A percentile compares a stretch with the other conserved stretches of the same genome.
These are phyloP conservation scores for Ustilago sp. DNA, from an alignment of 1,284 basidiomycete genomes.

Conservation along the genomic window DNA sequence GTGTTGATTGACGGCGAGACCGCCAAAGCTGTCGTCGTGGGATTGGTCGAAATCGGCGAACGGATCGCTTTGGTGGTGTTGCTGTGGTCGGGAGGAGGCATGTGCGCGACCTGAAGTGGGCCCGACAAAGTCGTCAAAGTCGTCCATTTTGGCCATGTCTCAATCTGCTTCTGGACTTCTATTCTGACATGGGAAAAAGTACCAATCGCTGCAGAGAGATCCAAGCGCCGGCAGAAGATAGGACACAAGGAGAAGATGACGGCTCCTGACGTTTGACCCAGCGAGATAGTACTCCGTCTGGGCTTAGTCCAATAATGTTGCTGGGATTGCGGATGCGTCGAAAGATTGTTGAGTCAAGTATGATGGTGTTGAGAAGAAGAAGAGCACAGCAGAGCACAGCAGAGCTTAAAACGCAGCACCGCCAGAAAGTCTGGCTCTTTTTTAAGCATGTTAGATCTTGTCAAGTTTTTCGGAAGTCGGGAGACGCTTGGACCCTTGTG, in stretches of 20 bases:
- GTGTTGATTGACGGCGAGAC: slow-evolving; percentile 22
- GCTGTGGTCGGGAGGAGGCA: slow-evolving; percentile 1
- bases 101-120: slow-evolving; percentile 7
- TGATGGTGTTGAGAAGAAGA: slow-evolving; percentile 14
- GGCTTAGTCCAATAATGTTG: not conserved
- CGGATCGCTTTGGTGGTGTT: slow-evolving; percentile 23
- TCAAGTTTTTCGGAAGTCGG: slow-evolving; percentile 12
- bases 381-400: slow-evolving; percentile 4
- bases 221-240: not conserved
- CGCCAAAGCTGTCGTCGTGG: slow-evolving; percentile 21
- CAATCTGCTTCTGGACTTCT: not conserved
- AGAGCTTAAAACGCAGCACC: not conserved
- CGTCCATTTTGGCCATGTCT: slow-evolving; percentile 47
- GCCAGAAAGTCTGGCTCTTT: not conserved
- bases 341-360: not conserved
- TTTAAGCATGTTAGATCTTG: not conserved
- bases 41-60: slow-evolving; percentile 37
- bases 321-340: not conserved
- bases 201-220: not conserved
- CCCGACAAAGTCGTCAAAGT: slow-evolving; percentile 62
- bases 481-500: slow-evolving; percentile 18
- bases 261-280: not conserved
- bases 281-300: not conserved
- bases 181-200: slow-evolving; percentile 8
- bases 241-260: not conserved